A percentile compares a stretch with the other conserved stretches of the same genome.
Evolutionary conservation across 371 early-diverging fungal species (phyloP).

Genomic region (Rhizoclosmatium hyalinum): DNA sequence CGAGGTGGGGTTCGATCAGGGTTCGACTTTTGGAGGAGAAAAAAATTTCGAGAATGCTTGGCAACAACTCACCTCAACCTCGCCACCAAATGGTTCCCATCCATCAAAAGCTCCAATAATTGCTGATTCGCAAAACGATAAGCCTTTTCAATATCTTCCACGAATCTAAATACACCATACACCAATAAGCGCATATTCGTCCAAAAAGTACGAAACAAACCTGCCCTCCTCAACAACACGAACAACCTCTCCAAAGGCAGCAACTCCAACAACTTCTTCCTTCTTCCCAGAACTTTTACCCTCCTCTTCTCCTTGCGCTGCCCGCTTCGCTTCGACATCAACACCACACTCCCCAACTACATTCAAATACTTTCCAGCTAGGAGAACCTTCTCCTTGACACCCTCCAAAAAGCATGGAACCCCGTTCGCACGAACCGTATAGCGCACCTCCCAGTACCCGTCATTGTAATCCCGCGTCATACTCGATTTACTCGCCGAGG

Average conservation of each 20-base stretch:
- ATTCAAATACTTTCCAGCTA: conserved; percentile 94
- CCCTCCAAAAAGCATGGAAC: conserved; percentile 81
- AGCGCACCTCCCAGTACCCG: conserved; percentile 84
- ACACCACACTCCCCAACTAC: conserved; percentile 81
- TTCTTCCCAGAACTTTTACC: conserved; percentile 10
- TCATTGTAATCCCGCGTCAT: conserved; percentile 78
- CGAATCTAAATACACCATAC: conserved; percentile 53
- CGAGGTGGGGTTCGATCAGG: background rate
- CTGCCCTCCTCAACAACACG: conserved; percentile 66
- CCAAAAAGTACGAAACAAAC: conserved; percentile 45
- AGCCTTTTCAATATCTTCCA: conserved; percentile 75
- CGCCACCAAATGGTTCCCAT: conserved; percentile 74
- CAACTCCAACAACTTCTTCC: conserved; percentile 20
- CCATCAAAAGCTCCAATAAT: conserved; percentile 71
- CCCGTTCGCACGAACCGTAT: conserved; percentile 61
- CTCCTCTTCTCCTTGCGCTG: conserved; percentile 14
- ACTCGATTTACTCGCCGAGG: conserved; percentile 38
- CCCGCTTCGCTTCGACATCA: background rate
- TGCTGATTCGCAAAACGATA: conserved; percentile 78
- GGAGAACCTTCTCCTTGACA: conserved; percentile 77
- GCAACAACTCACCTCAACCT: conserved; percentile 64
- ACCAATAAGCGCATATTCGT: conserved; percentile 26
- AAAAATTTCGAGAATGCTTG: background rate
- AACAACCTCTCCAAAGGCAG: conserved; percentile 59
- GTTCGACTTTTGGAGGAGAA: background rate